phyloP scores from a whole-genome alignment of 2,329 filamentous ascomycete genomes.

The Ophiocordyceps camponoti-floridani region DNA sequence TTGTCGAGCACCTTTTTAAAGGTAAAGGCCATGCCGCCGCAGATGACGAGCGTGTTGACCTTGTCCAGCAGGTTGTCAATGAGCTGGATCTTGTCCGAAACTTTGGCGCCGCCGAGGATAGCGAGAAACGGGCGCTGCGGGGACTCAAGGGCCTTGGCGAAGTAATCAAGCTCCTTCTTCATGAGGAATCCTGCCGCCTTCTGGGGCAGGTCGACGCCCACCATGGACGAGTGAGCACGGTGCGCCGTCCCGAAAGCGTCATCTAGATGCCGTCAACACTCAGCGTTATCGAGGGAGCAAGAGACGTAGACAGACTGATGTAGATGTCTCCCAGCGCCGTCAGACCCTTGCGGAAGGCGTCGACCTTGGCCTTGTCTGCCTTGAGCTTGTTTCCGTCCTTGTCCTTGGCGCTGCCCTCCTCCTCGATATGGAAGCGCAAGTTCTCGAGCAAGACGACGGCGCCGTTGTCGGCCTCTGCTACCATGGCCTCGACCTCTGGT shows the following conservation, averaged over 20 bases:
- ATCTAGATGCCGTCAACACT: conserved; percentile 33
- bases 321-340: conserved; percentile 91
- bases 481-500: conserved; percentile 72
- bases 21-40: conserved; percentile 96
- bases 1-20: conserved; percentile 98
- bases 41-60: conserved; percentile 92
- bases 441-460: conserved; percentile 90
- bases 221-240: conserved; percentile 98
- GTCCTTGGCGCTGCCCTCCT: conserved; percentile 93
- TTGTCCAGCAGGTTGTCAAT: conserved; percentile 98
- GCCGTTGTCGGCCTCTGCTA: conserved; percentile 66
- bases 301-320: conserved; percentile 51
- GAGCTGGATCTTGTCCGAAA: conserved; percentile 98
- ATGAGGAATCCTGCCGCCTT: conserved; percentile 97
- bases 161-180: conserved; percentile 99
- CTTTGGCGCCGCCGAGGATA: conserved; percentile 95
- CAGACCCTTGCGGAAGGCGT: conserved; percentile 84
- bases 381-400: conserved; percentile 92
- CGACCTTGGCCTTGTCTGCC: conserved; percentile 85
- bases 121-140: conserved; percentile 93
- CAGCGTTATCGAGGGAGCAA: neutral
- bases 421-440: conserved; percentile 93
- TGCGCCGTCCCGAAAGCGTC: conserved; percentile 98
- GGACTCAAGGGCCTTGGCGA: conserved; percentile 85
- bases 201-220: conserved; percentile 85